Base-by-base conservation (phyloP, 2,329 filamentous ascomycete species). In the Trichoderma harzianum region DNA sequence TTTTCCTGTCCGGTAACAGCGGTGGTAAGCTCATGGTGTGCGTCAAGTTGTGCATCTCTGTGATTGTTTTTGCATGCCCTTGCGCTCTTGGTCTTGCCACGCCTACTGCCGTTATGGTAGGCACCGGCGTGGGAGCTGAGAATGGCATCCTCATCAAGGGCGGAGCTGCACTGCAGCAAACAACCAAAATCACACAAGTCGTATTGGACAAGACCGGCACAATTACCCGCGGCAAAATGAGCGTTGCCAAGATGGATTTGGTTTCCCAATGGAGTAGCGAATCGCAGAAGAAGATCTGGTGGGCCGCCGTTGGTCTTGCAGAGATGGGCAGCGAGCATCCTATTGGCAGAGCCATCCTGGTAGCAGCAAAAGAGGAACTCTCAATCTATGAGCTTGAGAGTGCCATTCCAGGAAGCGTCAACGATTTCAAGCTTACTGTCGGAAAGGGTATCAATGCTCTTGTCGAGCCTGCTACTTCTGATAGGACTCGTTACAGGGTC, bases 101-200 rank as follows among this genome's bases (percentile, higher is more conserved):
- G 1, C 96, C 96, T 3, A 99, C 96, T 0, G 96, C 96, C 3
- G 95, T 99, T 79, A 98, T 99, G 96, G 96, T 99, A 34, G 96
- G 96, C 57, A 98, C 96, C n/a, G 96, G 96, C 72, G 91, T 98
- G 36, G 96, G 96, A 65, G 96, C 96, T 3, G 93, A 98, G 81
- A 92, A 97, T 76, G 96, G 96, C 28, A 99, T 99, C 76, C 86
- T 99, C n/a, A 94, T 98, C 80, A 99, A 99, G 83, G 95, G 96
- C 69, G 96, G 96, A 70, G 95, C 93, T 53, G 94, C 95, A 34
- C 85, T 99, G 4, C 95, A 99, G 83, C 94, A 90, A 5, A 93
- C 94, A 0, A 98, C 94, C 10, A 95, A 94, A 80, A 89, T 98
- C 75, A 97, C 91, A 2, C 92, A 97, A 76, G 89, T 98, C 24